phyloP scores from a whole-genome alignment of 2,329 filamentous ascomycete species.

The Rutstroemia sp. region DNA sequence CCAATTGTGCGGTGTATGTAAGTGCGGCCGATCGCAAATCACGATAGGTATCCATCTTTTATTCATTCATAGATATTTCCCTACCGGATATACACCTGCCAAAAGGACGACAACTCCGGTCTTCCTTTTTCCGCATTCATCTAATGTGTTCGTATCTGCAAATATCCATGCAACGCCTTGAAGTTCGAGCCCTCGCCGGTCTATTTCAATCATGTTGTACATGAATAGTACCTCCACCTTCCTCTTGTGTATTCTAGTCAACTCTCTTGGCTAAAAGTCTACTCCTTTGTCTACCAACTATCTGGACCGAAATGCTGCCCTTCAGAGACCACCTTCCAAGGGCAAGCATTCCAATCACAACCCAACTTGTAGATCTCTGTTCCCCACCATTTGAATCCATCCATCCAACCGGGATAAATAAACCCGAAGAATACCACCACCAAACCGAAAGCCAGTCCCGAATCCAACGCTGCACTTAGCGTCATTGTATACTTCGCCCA shows the following conservation, averaged over 20 bases:
- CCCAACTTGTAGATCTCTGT: conserved; percentile 79
- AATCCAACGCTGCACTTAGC: conserved; percentile 74
- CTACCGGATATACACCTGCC: no score
- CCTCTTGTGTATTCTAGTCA: neutral
- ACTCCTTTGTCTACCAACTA: conserved; percentile 35
- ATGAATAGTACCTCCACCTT: neutral
- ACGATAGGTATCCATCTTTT: no score
- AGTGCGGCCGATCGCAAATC: no score
- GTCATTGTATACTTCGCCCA: conserved; percentile 93
- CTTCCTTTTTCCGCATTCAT: no score
- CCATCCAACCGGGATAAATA: conserved; percentile 71
- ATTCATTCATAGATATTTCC: no score
- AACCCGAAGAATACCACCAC: conserved; percentile 82
- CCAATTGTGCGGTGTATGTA: no score
- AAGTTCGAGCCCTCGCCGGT: no score
- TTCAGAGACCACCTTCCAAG: conserved; percentile 56
- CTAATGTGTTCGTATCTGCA: no score
- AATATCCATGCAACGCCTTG: no score
- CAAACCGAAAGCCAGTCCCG: conserved; percentile 73
- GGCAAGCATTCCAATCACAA: conserved; percentile 77
- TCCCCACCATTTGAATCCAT: conserved; percentile 77
- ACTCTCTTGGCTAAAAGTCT: neutral
- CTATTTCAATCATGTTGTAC: no score
- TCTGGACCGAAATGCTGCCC: conserved; percentile 61
- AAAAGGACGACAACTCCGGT: no score